phyloP scores from a whole-genome alignment of 129 eudicot species.

The Solidago caesia region DNA sequence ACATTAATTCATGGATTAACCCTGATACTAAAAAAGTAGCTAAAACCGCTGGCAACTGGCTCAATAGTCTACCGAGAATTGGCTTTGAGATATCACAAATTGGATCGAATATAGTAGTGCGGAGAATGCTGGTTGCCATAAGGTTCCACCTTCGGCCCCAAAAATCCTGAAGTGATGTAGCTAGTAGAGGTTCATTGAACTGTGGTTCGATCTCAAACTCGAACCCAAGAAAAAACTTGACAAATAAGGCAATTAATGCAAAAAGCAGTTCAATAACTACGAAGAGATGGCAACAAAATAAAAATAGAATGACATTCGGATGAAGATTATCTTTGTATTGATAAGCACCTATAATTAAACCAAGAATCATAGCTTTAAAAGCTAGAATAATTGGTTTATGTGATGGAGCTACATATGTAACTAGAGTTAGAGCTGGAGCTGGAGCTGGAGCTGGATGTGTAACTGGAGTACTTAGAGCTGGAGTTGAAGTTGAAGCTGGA shows the following conservation, averaged over 20 bases:
- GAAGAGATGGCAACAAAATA: slow-evolving; percentile 14
- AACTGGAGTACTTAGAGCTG: no score
- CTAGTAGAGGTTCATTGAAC: slow-evolving; percentile 5
- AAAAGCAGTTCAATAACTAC: neutral
- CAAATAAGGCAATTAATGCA: neutral
- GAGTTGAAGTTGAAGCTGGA: no score
- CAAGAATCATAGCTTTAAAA: neutral
- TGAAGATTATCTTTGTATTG: neutral
- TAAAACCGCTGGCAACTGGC: slow-evolving; percentile 30
- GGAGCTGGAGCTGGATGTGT: no score
- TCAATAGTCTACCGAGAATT: slow-evolving; percentile 28
- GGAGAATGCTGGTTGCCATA: neutral
- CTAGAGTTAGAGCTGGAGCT: neutral
- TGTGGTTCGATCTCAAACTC: slow-evolving; percentile 3
- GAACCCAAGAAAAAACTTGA: neutral
- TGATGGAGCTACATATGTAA: neutral
- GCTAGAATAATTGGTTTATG: neutral
- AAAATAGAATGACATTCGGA: neutral
- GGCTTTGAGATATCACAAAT: neutral
- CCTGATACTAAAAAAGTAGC: slow-evolving; percentile 63
- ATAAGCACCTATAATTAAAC: neutral
- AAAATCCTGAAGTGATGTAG: slow-evolving; percentile 10
- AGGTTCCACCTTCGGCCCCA: slow-evolving; percentile 25
- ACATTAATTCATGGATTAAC: slow-evolving; percentile 59
- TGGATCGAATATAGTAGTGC: neutral